Conservation (phyloP, 257 asterid species). For the Misopates orontium region DNA sequence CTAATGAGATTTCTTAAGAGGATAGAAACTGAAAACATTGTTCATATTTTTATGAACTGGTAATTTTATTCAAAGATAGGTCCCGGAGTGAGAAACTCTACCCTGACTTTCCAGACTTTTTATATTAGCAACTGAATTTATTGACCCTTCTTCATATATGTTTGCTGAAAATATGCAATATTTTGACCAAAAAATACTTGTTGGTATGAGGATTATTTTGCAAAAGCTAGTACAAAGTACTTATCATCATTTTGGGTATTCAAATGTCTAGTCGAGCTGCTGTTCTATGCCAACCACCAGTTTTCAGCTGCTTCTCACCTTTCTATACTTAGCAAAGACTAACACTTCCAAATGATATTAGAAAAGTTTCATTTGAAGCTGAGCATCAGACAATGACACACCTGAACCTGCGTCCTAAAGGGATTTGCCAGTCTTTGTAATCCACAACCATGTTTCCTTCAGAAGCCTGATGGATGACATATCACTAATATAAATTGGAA, state of each 20-base stretch:
- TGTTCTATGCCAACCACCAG: too few species aligned
- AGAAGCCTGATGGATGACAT: slow-evolving; percentile 57
- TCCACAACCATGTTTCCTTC: slow-evolving; percentile 78
- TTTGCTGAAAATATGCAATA: background rate
- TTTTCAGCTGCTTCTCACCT: too few species aligned
- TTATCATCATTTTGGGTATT: too few species aligned
- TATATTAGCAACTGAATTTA: background rate
- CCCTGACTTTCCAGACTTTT: background rate
- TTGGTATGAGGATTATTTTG: too few species aligned
- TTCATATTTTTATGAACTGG: background rate
- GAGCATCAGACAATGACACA: slow-evolving; percentile 31
- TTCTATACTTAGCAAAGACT: background rate
- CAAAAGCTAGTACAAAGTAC: too few species aligned
- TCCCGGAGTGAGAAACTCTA: background rate
- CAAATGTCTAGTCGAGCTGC: too few species aligned
- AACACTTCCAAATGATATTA: background rate
- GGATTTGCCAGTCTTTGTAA: slow-evolving; percentile 99
- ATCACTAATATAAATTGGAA: slow-evolving; percentile 21
- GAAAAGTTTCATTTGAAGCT: background rate
- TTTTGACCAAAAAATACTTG: background rate
- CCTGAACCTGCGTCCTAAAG: slow-evolving; percentile 98
- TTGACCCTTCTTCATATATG: background rate
- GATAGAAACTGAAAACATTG: background rate
- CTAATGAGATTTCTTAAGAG: too few species aligned
- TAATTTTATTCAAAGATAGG: background rate